Base-by-base conservation (phyloP, 2,329 filamentous ascomycete species). In the Pseudogymnoascus verrucosus region DNA sequence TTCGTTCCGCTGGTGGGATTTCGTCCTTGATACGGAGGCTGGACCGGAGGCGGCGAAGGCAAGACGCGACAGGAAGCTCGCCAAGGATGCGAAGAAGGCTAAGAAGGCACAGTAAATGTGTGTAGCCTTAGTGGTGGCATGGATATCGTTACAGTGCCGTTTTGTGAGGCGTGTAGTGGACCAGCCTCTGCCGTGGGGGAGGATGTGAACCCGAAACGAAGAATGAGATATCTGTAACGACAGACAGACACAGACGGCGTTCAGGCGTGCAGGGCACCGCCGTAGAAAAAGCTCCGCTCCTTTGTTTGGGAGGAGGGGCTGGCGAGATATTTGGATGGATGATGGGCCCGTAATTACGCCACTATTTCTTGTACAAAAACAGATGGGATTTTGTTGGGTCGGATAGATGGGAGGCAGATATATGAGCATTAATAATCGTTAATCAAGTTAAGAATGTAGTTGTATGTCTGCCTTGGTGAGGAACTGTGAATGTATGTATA, bases 1-100 rank as follows among this genome's bases (percentile, higher is more conserved):
- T 74, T 96, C 91, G 82, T 99, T 99, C 86, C 86, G 93, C 77
- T 99, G 95, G 95, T 99, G 95, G 95, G 95, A 99, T 80, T 96
- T 89, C 76, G 76, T 88, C 70, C 83, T 98, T 69, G 93, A 97
- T 78, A 99, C 95, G 66, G 93, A 99, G 83, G 91, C 91, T 68
- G 91, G 90, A 62, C 85, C 90, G 39, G 93, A 96, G 77, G 91
- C 93, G 42, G 84, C 89, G 71, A 93, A 92, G 86, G 84, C 83
- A 74, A 88, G 93, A 74, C 85, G 92, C 65, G 91, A 95, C 77
- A 86, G 81, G 77, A 93, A 90, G 84, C 72, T 80, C 63, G 76
- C 84, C 64, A 81, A 89, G 76, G 81, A 80, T 74, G 80, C 81
- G 67, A 87, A 87, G 81, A 92, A 92, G 82, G 79, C 80, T 51